Evolutionary conservation across 192 early-diverging fungal genomes (phyloP), one percentile per base, ranked within the genome.

Genomic region (Kappamyces sp.): DNA sequence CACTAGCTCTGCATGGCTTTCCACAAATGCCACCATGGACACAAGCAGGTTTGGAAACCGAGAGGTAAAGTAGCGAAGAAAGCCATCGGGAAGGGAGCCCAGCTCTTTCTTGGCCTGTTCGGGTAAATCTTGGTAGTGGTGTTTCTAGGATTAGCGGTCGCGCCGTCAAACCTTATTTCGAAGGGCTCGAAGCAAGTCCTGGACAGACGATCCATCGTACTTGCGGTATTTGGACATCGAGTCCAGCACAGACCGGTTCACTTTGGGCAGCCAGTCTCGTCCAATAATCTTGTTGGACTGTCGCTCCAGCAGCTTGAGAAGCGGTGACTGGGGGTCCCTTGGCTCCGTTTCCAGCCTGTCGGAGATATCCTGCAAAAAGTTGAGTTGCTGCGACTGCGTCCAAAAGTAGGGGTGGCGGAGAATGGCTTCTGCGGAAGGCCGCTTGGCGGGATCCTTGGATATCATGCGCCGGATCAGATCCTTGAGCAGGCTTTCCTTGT

Each of bases 361-460:
- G 0, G 93, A 96, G 7, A 90, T 89, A 66, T 97, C 93, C 70
- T 93, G 90, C 65, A 99, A 61, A 68, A 97, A 99, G 49, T 74
- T 74, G 49, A 99, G 71, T 7, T 91, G 85, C 68, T 89, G 80
- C 41, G 87, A 68, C 0, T 89, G 67, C 9, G 84, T 79, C 96
- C 96, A 99, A 62, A 99, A 99, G 71, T 86, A 99, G 14, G 96
- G 96, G 65, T 99, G 96, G 6, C 76, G 68, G 60, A 99, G 79
- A 6, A 96, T 79, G 32, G 67, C 71, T 45, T 77, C 74, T 0
- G 93, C 82, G 39, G 80, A 83, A 2, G 91, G 94, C 41, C 86
- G 68, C 55, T 89, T 87, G 31, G 71, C 74, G 12, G 86, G 84
- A 39, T 91, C 74, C 31, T 79, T 76, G 2, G 79, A 69, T 60